Conservation (phyloP, 1,284 basidiomycete species). For the Lentinula novae-zelandiae region DNA sequence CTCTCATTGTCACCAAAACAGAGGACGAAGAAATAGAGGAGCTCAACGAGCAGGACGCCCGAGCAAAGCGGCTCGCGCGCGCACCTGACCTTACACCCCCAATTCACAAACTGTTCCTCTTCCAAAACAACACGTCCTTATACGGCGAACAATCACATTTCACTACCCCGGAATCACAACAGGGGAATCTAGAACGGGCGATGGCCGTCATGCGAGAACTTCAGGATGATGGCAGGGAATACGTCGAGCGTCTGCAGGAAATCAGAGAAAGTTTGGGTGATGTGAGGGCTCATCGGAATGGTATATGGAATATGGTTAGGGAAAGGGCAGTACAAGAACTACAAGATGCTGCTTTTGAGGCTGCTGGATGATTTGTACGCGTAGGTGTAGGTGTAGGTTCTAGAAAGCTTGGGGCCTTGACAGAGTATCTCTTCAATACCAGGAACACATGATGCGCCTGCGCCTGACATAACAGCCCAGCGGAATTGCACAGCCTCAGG, state of each 20-base stretch:
- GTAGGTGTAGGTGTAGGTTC: neutral
- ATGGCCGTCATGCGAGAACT: constrained; percentile 67
- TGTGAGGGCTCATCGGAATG: constrained; percentile 60
- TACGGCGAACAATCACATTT: constrained; percentile 60
- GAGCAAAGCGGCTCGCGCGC: constrained; percentile 46
- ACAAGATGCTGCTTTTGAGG: constrained; percentile 53
- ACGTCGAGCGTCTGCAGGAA: constrained; percentile 74
- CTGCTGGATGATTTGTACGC: constrained; percentile 19
- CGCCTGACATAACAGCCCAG: neutral
- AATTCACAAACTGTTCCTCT: constrained; percentile 64
- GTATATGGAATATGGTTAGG: constrained; percentile 71
- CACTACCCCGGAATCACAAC: constrained; percentile 56
- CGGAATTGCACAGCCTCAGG: neutral
- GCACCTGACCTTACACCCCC: constrained; percentile 63
- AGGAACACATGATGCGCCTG: no score
- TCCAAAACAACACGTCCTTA: constrained; percentile 36
- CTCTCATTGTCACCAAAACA: constrained; percentile 22
- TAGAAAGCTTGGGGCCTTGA: no score
- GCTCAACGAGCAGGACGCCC: constrained; percentile 42
- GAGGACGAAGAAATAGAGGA: constrained; percentile 29
- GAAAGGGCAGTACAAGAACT: constrained; percentile 70
- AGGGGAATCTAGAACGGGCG: constrained; percentile 68
- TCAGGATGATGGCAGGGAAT: constrained; percentile 78
- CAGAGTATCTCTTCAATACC: no score
- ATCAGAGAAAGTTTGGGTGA: constrained; percentile 75